Base-by-base conservation (phyloP, 345 rosid genomes). In the Erucastrum elatum region DNA sequence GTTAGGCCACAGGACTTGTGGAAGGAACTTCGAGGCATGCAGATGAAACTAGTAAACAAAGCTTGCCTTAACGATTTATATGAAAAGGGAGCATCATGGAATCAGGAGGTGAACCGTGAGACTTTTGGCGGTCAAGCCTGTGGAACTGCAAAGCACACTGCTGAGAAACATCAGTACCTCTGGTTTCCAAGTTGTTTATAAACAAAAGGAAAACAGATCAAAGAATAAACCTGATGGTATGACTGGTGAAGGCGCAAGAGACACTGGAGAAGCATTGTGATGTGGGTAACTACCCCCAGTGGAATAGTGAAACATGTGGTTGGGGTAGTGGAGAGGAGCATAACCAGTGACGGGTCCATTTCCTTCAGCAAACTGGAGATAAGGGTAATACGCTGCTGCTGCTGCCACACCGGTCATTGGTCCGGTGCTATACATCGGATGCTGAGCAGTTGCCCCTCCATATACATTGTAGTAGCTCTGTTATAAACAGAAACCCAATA, bases 121-220 rank as follows among this genome's bases (percentile, higher is more conserved):
- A 60, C 58, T 53, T 29, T 29, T 87, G 84, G 75, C 74, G 76
- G 85, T 87, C 88, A 94, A 87, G 94, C 98, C 97, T 92, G 98
- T 76, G 94, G 97, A 84, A 90, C 92, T 87, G 97, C 98, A 87
- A 90, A 94, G 82, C 94, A 90, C 85, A 92, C 98, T 94, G 98
- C 88, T 90, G 91, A 84, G 88, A 86, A 29, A 82, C 84, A 75
- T 92, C 83, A 91, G 90, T 80, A 86, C 64, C 73, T 71, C 77
- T 74, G 33, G 29, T 2, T 76, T 71, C 46, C 58, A 74, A 71
- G 31, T 71, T 59, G 39, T 46, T 1, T 37, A 81, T 25, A 17
- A 65, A 64, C 16, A 5, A 59, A 26, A 39, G 0, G 46, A 17
- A 39, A 2, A 62, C 72, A 72, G 39, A 15, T 30, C n/a, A 65